Evolutionary conservation across 208 protist genomes (phyloP).

Genomic region (Baffinella frigidus): DNA sequence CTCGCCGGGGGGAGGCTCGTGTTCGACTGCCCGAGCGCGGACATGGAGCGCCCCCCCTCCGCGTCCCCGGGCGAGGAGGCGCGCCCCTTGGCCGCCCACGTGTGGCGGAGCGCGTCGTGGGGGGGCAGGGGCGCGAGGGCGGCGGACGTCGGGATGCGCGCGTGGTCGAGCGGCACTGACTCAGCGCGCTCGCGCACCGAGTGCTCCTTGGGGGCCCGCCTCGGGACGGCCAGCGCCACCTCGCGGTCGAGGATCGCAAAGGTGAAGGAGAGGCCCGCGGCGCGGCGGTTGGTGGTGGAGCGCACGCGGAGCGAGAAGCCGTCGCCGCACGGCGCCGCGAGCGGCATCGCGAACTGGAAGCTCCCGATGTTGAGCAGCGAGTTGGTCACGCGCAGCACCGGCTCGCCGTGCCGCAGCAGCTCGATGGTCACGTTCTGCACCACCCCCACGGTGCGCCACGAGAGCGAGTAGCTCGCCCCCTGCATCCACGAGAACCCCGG

Average conservation of each 20-base stretch:
- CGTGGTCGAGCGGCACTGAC: no score
- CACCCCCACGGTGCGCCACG: neutral
- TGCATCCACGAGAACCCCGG: neutral
- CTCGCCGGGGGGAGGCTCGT: no score
- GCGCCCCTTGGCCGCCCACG: no score
- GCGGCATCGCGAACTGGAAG: neutral
- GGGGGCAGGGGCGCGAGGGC: no score
- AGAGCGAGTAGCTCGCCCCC: neutral
- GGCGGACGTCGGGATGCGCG: no score
- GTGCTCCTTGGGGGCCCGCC: neutral
- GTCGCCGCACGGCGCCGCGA: neutral
- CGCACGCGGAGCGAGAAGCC: neutral
- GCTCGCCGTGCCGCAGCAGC: neutral
- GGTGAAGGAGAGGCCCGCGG: neutral
- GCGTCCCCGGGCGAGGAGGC: no score
- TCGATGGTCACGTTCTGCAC: neutral
- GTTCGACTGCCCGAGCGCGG: no score
- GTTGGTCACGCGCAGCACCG: neutral
- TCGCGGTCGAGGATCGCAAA: neutral
- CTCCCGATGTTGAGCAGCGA: neutral
- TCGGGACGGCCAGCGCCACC: neutral
- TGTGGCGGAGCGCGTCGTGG: no score
- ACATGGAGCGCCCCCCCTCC: no score
- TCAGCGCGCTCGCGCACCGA: no score
- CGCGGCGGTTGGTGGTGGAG: neutral